These are phyloP conservation scores for Gracilaria vermiculophylla DNA, from an alignment of 23 red algal genomes.

Conservation along the genomic window DNA sequence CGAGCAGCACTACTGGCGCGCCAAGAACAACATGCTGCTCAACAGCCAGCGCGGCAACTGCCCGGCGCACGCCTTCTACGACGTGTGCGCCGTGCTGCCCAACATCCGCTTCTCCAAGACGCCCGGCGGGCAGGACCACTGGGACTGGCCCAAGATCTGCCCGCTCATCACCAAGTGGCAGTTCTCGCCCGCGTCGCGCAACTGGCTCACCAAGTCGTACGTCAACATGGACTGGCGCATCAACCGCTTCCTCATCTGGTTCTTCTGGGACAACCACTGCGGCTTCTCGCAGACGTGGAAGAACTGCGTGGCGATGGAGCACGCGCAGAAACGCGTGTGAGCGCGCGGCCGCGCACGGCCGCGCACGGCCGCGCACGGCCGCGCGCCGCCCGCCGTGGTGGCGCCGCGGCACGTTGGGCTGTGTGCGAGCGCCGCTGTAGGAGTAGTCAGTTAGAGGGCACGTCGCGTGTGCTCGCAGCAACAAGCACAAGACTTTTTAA, in stretches of 20 bases:
- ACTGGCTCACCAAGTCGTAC: conserved; percentile 44
- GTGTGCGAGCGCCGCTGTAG: too few species aligned
- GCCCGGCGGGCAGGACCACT: not conserved
- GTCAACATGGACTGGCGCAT: conserved; percentile 11
- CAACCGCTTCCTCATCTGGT: conserved; percentile 16
- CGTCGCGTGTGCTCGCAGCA: too few species aligned
- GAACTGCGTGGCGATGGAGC: conserved; percentile 21
- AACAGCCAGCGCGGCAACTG: conserved; percentile 46
- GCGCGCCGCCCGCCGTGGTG: too few species aligned
- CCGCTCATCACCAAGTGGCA: conserved; percentile 54
- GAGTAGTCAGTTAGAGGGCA: too few species aligned
- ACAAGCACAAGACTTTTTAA: too few species aligned
- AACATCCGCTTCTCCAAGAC: conserved; percentile 13
- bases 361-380: too few species aligned
- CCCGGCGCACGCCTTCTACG: conserved; percentile 36
- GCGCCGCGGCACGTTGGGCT: too few species aligned
- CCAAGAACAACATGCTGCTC: not conserved
- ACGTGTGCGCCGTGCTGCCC: conserved; percentile 23
- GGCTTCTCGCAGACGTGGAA: not conserved
- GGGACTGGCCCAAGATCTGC: conserved; percentile 25
- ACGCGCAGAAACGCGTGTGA: conserved; percentile 20
- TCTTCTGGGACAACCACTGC: conserved; percentile 25
- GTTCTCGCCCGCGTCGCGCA: not conserved
- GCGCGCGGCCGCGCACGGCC: too few species aligned
- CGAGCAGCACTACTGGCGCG: conserved; percentile 27